Conservation (phyloP, 176 grass and related monocot genomes). For the Calamus simplicifolius region DNA sequence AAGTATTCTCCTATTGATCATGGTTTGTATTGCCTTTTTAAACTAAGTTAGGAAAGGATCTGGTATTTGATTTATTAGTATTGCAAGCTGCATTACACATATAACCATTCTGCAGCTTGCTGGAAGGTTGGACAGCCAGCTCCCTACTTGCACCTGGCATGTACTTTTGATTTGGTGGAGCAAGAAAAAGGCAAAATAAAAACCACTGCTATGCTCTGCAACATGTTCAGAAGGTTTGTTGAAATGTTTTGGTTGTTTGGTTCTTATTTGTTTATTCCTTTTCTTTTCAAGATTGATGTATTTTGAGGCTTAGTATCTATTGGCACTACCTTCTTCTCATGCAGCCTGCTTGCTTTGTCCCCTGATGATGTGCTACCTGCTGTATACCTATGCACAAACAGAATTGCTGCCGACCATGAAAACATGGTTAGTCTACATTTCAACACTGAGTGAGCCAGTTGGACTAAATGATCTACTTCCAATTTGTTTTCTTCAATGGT, state of each 20-base stretch:
- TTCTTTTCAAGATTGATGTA: constrained; percentile 21
- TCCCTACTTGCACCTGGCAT: constrained; percentile 91
- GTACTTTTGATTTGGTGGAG: constrained; percentile 82
- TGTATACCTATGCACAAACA: constrained; percentile 93
- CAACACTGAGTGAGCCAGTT: not conserved
- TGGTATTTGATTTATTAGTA: constrained; percentile 11
- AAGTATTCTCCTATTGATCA: constrained; percentile 70
- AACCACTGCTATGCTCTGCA: constrained; percentile 70
- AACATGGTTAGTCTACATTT: constrained; percentile 57
- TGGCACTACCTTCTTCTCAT: constrained; percentile 24
- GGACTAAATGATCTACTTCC: no score
- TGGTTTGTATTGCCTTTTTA: constrained; percentile 54
- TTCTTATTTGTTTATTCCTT: constrained; percentile 13
- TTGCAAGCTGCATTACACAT: constrained; percentile 29
- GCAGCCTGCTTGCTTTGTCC: constrained; percentile 90
- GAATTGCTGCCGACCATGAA: constrained; percentile 86
- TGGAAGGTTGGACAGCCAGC: constrained; percentile 89
- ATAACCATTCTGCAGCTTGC: constrained; percentile 66
- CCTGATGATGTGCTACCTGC: constrained; percentile 86
- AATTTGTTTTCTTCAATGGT: no score
- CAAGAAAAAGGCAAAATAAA: constrained; percentile 95
- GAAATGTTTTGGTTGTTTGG: not conserved
- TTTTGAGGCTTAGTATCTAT: constrained; percentile 19
- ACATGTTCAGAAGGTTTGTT: constrained; percentile 84
- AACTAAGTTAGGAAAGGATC: constrained; percentile 1